Evolutionary conservation across 2,329 filamentous ascomycete species (phyloP), one percentile per base, ranked within the genome.

Genomic region (Hymenoscyphus fraxineus): DNA sequence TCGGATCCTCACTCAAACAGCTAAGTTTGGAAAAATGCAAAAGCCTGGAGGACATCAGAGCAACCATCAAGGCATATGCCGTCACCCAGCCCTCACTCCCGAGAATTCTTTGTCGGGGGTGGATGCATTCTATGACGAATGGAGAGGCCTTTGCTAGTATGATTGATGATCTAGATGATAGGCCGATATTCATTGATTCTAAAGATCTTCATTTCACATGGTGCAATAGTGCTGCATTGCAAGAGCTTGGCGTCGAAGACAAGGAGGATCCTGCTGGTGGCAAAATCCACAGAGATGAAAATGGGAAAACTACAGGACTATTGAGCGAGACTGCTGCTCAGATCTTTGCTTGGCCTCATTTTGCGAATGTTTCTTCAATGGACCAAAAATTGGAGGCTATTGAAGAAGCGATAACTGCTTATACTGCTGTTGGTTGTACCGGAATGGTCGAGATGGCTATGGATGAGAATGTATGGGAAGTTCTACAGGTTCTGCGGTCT

Each of bases 361-460:
- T 85, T 15, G 81, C 83, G 7, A 73, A 74, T 16, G 78, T 82
- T 2, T 78, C 82, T 0, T 77, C 78, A 6, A 76, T 82, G 65
- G 78, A 80, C 19, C 82, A 85, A 67, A 80, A 83, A 61, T 73
- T 79, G 13, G 76, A 74, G 2, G 79, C 82, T 1, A 72, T 86
- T 32, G 72, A 71, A 57, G 78, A 77, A 0, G 83, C 82, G 0
- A 77, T 85, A 32, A 67, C 75, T 0, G 79, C 80, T 10, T 85
- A 85, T 68, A 80, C 79, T 65, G 75, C 77, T 1, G 77, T 77
- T 0, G 83, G 83, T 2, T 84, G 83, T 69, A 85, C 84, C 1
- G 82, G 83, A 1, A 73, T 83, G 51, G 76, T 85, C 10, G 83
- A 86, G 65, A 85, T 86, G 83, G 83, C 83, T 3, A 83, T 86